Base-by-base conservation (phyloP, 805 yeast species). In the Tetrapisispora arboricola region DNA sequence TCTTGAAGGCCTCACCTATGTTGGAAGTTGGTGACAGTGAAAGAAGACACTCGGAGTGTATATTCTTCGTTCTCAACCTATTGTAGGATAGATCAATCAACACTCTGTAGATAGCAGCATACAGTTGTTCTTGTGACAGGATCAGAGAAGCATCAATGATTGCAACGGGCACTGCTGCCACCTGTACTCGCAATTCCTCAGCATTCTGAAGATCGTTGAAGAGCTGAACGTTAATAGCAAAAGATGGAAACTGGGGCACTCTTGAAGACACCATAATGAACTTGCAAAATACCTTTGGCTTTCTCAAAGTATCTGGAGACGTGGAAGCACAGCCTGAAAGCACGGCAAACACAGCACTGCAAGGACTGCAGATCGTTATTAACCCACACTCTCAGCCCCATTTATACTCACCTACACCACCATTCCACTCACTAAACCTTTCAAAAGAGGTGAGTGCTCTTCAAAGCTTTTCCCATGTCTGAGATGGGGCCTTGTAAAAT, bases 21-120 rank as follows among this genome's bases (percentile, higher is more conserved):
- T 81, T 83, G 49, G 76, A 78, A 7, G 76, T 70, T 2, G 90
- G 85, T 1, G 87, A 75, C 44, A 85, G 63, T 43, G 78, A 73
- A 52, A 79, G 73, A 19, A 84, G 72, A 30, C 81, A 66, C 52
- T 85, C 94, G 0, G 92, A 78, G 53, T 83, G 82, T 25, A 84
- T 49, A 1, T 78, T 71, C 48, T 72, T 76, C 9, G 94, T 79
- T 48, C 78, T 71, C 66, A 75, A 67, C 36, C 49, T 67, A 12
- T 66, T 73, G 28, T 66, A 64, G 1, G 55, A 55, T 19, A 58
- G 50, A 55, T 82, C 87, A 12, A 70, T 57, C 2, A 84, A 49
- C 2, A 84, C 73, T 47, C 79, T 72, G 54, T 80, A 76, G 1
- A 79, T 57, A 1, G 84, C 78, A 36, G 78, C 66, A 40, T 67